Percentiles rank a stretch among this genome's conserved stretches.
These are phyloP conservation scores for Acanthochlamys bracteata DNA, from an alignment of 106 monocot genomes.

Conservation along the genomic window DNA sequence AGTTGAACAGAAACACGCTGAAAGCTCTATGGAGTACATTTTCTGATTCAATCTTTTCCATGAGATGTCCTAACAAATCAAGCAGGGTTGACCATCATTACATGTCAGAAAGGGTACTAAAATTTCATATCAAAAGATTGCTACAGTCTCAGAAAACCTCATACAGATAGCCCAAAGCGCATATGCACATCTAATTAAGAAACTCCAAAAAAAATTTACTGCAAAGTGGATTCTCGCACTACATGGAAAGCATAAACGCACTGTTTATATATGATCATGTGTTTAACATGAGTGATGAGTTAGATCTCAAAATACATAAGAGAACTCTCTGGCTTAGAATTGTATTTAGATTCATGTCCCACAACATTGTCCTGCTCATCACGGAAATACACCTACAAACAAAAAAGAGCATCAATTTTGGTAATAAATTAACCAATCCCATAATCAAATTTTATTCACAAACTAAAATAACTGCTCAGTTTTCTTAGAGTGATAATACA, in stretches of 20 bases:
- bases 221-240: too few species aligned
- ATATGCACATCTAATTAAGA: too few species aligned
- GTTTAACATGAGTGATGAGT: not conserved
- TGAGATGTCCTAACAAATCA: conserved; percentile 58
- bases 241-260: too few species aligned
- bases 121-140: not conserved
- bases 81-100: not conserved
- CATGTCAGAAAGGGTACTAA: not conserved
- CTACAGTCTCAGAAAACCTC: not conserved
- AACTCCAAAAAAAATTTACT: too few species aligned
- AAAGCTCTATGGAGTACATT: conserved; percentile 91
- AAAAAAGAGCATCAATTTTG: not conserved
- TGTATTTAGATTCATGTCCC: conserved; percentile 96
- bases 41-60: conserved; percentile 74
- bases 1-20: conserved; percentile 90
- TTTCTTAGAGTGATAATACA: too few species aligned
- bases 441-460: not conserved
- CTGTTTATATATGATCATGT: not conserved
- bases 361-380: conserved; percentile 83
- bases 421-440: not conserved
- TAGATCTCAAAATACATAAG: not conserved
- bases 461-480: too few species aligned
- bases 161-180: not conserved
- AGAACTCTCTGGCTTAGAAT: conserved; percentile 76
- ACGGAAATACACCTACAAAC: conserved; percentile 87